A percentile compares a stretch with the other conserved stretches of the same genome.
Evolutionary conservation across 2,329 filamentous ascomycete species (phyloP).

Genomic region (Basipetospora sp.): DNA sequence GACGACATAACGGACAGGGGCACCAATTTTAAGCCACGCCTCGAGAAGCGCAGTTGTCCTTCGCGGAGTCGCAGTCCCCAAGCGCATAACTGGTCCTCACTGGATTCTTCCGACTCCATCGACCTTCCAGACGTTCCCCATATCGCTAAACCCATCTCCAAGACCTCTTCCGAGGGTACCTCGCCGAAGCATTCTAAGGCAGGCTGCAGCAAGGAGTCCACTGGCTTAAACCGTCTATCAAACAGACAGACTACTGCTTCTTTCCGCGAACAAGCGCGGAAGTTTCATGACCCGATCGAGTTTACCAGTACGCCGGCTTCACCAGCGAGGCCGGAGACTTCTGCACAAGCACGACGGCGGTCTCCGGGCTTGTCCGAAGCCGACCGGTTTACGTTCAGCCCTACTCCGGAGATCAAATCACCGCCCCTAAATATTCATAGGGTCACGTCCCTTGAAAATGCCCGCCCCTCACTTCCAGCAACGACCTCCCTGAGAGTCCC

Average conservation of each 20-base stretch:
- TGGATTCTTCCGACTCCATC: background rate
- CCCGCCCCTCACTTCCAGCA: no score
- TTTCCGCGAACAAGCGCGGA: background rate
- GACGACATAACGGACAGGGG: constrained; percentile 1
- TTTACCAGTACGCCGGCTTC: constrained; percentile 21
- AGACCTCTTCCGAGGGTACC: background rate
- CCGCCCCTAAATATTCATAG: no score
- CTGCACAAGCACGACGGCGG: no score
- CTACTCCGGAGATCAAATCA: no score
- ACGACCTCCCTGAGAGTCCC: no score
- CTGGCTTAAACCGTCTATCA: no score
- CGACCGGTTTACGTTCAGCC: background rate
- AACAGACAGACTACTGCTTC: no score
- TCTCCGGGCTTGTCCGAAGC: background rate
- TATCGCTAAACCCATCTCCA: background rate
- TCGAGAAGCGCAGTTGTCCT: background rate
- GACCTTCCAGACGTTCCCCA: constrained; percentile 3
- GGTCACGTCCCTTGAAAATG: no score
- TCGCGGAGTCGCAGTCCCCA: background rate
- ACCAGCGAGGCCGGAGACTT: background rate
- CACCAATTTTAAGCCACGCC: background rate
- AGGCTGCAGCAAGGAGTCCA: no score
- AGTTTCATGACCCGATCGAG: constrained; percentile 18
- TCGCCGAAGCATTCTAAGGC: no score
- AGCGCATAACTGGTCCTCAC: background rate